These are phyloP conservation scores for Aureobasidium melanogenum DNA, from an alignment of 2,329 filamentous ascomycete species.

Conservation along the genomic window DNA sequence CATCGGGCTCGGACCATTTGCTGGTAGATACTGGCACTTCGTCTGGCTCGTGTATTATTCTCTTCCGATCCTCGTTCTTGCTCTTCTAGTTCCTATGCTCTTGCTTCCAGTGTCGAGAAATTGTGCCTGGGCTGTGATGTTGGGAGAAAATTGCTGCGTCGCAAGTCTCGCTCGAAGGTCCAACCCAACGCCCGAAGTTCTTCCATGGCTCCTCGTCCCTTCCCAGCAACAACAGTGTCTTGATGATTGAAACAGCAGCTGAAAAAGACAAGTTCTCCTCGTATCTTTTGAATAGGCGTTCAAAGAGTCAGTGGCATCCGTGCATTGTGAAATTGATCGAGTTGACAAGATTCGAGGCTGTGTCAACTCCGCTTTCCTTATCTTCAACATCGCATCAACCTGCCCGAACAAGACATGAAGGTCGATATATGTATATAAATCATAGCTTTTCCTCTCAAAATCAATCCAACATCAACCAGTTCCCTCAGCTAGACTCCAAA, in stretches of 20 bases:
- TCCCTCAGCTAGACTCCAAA: no score
- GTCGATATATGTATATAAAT: not conserved
- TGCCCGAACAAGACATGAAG: not conserved
- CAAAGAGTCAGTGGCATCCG: no score
- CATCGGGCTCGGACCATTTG: not conserved
- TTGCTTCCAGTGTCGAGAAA: not conserved
- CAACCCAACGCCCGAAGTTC: not conserved
- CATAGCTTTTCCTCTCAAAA: not conserved
- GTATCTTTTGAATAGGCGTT: no score
- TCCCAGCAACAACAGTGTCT: not conserved
- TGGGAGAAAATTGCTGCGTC: not conserved
- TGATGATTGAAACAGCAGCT: not conserved
- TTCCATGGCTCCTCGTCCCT: not conserved
- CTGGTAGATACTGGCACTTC: conserved; percentile 1
- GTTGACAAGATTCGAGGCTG: not conserved
- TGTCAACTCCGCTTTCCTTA: not conserved
- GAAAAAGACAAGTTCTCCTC: not conserved
- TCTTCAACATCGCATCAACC: not conserved
- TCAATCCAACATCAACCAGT: no score
- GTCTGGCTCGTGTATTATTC: not conserved
- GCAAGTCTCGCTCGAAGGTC: not conserved
- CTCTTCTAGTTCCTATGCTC: not conserved
- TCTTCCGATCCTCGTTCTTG: not conserved
- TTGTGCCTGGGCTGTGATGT: not conserved
- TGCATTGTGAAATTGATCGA: not conserved